These are phyloP conservation scores for Chaetomium sp. DNA, from an alignment of 2,329 filamentous ascomycete genomes.

Conservation along the genomic window DNA sequence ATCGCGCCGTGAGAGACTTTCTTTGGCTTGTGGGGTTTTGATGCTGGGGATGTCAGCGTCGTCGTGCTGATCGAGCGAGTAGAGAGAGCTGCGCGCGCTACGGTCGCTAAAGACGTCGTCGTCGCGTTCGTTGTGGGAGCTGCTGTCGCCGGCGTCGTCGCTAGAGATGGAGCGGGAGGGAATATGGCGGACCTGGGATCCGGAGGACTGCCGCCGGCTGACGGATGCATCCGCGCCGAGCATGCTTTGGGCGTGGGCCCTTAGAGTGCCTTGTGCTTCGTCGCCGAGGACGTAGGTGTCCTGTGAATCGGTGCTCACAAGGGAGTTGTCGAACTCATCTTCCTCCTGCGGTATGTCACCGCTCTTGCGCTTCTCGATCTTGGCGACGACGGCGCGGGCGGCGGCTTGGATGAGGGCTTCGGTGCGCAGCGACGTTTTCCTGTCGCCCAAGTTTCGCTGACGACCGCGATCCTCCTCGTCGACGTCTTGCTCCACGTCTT, in stretches of 20 bases:
- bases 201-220: conserved; percentile 33
- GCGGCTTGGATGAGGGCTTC: conserved; percentile 58
- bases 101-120: conserved; percentile 62
- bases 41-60: conserved; percentile 10
- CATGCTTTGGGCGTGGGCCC: no score
- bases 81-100: conserved; percentile 59
- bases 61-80: conserved; percentile 45
- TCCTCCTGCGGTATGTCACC: conserved; percentile 26
- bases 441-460: conserved; percentile 31
- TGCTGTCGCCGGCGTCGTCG: conserved; percentile 48
- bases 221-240: conserved; percentile 20
- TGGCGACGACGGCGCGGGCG: conserved; percentile 53
- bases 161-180: conserved; percentile 34
- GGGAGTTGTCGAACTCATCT: conserved; percentile 31
- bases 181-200: conserved; percentile 30
- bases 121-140: conserved; percentile 55
- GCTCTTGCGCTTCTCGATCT: conserved; percentile 46
- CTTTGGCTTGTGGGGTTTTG: conserved; percentile 34
- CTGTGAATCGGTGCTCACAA: conserved; percentile 30
- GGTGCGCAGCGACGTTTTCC: conserved; percentile 49
- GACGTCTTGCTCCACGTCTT: conserved; percentile 9
- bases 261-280: no score
- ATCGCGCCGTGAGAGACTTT: conserved; percentile 37
- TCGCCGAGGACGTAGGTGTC: conserved; percentile 25
- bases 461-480: conserved; percentile 20